Percentiles rank a stretch among this genome's conserved stretches.
These are phyloP conservation scores for Dinochytrium kinnereticum DNA, from an alignment of 371 early-diverging fungal species.

Conservation along the genomic window DNA sequence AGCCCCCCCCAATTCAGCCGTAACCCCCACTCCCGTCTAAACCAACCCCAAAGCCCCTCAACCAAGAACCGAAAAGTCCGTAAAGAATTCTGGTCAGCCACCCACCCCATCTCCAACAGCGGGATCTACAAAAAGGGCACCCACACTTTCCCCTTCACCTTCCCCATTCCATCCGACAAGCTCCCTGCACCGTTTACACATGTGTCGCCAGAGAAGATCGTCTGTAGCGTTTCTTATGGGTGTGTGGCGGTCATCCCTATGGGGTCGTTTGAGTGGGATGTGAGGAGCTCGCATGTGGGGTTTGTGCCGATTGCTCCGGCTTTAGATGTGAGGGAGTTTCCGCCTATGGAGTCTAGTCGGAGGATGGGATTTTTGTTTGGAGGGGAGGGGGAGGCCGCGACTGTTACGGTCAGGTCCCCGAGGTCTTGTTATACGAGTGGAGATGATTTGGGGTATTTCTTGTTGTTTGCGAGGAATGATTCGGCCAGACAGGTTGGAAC, in stretches of 20 bases:
- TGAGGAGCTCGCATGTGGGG: background rate
- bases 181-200: conserved; percentile 1
- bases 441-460: conserved; percentile 17
- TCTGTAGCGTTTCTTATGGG: background rate
- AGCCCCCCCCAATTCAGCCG: background rate
- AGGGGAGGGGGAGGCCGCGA: conserved; percentile 8
- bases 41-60: background rate
- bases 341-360: conserved; percentile 12
- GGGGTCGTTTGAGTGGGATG: background rate
- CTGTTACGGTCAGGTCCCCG: conserved; percentile 17
- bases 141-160: background rate
- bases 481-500: conserved; percentile 2
- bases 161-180: conserved; percentile 10
- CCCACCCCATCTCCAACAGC: background rate
- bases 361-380: conserved; percentile 20
- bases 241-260: background rate
- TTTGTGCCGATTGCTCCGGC: conserved; percentile 14
- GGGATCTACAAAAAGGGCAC: background rate
- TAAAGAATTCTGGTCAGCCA: background rate
- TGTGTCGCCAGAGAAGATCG: background rate
- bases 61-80: background rate
- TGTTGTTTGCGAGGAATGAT: conserved; percentile 6
- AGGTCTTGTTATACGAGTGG: conserved; percentile 9
- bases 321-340: background rate
- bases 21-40: background rate